Evolutionary conservation across 2,329 filamentous ascomycete genomes (phyloP).

Genomic region (Incumbomyces lentus): DNA sequence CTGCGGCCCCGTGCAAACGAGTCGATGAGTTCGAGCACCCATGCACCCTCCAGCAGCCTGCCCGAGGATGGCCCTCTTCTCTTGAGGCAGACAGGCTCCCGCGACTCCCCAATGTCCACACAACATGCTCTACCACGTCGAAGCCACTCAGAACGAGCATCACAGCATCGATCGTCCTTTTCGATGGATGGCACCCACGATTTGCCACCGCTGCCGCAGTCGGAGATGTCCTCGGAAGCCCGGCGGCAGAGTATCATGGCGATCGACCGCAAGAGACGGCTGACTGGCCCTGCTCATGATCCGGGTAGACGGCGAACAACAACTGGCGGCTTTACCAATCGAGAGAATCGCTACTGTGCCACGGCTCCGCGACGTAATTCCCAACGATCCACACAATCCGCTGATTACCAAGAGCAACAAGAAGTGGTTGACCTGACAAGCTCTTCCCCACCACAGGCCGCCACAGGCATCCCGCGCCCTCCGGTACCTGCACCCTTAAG

Average conservation of each 20-base stretch:
- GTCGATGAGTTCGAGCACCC: too few relatives aligned
- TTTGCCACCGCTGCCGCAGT: constrained; percentile 10
- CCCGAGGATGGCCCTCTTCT: too few relatives aligned
- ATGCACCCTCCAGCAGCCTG: too few relatives aligned
- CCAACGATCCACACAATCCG: constrained; percentile 17
- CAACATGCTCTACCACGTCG: constrained; percentile 2
- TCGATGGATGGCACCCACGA: not conserved
- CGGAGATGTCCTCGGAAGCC: constrained; percentile 13
- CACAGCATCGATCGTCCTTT: not conserved
- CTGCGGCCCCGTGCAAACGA: too few relatives aligned
- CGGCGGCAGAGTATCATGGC: constrained; percentile 16
- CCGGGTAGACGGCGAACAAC: constrained; percentile 19
- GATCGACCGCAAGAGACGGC: constrained; percentile 33
- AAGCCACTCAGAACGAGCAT: constrained; percentile 2
- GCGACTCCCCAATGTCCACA: not conserved
- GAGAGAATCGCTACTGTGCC: constrained; percentile 12
- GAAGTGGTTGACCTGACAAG: constrained; percentile 21
- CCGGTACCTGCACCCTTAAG: constrained; percentile 11
- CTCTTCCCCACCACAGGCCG: constrained; percentile 20
- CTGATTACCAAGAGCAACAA: constrained; percentile 3
- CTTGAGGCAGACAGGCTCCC: too few relatives aligned
- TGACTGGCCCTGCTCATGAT: constrained; percentile 29
- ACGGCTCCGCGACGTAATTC: constrained; percentile 24
- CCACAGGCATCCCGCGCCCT: not conserved
- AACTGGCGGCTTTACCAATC: constrained; percentile 14